Conservation (phyloP, 352 stramenopile genomes). For the Plasmopara viticola region DNA sequence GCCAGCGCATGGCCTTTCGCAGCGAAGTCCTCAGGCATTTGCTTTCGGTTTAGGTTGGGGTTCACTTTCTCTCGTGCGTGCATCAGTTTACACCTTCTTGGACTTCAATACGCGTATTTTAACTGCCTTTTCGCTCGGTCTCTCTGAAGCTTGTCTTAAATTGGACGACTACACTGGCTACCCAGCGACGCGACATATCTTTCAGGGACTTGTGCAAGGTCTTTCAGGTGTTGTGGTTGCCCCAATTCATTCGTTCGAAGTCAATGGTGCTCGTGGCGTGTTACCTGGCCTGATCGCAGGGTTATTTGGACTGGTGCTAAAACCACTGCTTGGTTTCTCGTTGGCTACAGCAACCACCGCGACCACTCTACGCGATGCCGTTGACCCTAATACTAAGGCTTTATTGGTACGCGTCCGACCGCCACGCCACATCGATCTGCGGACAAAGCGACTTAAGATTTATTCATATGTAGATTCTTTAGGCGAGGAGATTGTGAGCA, state of each 20-base stretch:
- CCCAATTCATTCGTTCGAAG: slow-evolving; percentile 77
- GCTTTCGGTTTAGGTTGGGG: slow-evolving; percentile 69
- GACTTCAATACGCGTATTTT: slow-evolving; percentile 87
- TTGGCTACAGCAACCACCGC: slow-evolving; percentile 67
- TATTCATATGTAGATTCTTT: slow-evolving; percentile 86
- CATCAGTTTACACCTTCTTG: slow-evolving; percentile 80
- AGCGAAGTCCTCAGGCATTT: slow-evolving; percentile 76
- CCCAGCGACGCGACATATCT: slow-evolving; percentile 77
- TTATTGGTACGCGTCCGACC: slow-evolving; percentile 69
- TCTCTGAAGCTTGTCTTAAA: slow-evolving; percentile 82
- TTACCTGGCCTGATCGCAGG: slow-evolving; percentile 72
- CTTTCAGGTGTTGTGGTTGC: slow-evolving; percentile 80
- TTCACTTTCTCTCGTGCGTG: slow-evolving; percentile 77
- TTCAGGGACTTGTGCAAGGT: slow-evolving; percentile 80
- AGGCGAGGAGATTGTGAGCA: slow-evolving; percentile 82
- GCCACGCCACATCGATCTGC: slow-evolving; percentile 73
- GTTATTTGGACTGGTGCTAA: slow-evolving; percentile 74
- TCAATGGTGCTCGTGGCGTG: slow-evolving; percentile 70
- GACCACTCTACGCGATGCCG: slow-evolving; percentile 65
- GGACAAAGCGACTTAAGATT: slow-evolving; percentile 71
- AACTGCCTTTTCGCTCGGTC: slow-evolving; percentile 65
- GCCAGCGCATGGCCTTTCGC: slow-evolving; percentile 66
- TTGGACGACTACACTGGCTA: slow-evolving; percentile 87
- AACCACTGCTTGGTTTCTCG: slow-evolving; percentile 72
- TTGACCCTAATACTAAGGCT: slow-evolving; percentile 76